These are phyloP conservation scores for Aspergillus pseudoglaucus DNA, from an alignment of 2,329 filamentous ascomycete species.

Conservation along the genomic window DNA sequence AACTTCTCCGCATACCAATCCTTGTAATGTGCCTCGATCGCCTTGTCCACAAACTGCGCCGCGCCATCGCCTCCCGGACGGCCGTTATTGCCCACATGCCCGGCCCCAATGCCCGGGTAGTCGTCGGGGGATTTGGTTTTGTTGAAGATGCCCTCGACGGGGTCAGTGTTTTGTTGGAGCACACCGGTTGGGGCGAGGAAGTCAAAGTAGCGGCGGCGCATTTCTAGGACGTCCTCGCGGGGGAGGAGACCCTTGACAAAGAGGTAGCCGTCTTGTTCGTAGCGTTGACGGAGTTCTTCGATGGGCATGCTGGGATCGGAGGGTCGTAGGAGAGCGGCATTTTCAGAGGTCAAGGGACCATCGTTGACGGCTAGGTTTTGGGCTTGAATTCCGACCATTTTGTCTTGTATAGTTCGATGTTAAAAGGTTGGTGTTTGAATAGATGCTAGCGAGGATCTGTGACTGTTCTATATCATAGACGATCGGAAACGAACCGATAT, in stretches of 20 bases:
- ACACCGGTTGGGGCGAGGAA: constrained; percentile 51
- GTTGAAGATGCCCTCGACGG: constrained; percentile 52
- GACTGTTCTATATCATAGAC: background rate
- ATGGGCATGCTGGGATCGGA: constrained; percentile 42
- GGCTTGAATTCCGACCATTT: constrained; percentile 16
- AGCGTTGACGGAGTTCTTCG: constrained; percentile 43
- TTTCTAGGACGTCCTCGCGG: constrained; percentile 46
- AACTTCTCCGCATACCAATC: constrained; percentile 51
- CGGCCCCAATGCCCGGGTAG: constrained; percentile 51
- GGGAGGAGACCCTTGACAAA: constrained; percentile 52
- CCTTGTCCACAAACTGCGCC: constrained; percentile 43
- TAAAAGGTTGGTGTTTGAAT: background rate
- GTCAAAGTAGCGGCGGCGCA: constrained; percentile 49
- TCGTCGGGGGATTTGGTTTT: constrained; percentile 34
- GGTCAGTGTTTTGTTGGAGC: constrained; percentile 46
- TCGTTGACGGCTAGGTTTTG: constrained; percentile 39
- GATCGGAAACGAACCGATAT: background rate
- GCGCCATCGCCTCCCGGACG: constrained; percentile 41
- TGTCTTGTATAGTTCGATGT: constrained; percentile 1
- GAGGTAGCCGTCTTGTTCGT: constrained; percentile 48
- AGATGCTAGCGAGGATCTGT: background rate
- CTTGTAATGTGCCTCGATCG: constrained; percentile 49
- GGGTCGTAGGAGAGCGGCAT: constrained; percentile 37
- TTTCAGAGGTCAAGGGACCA: constrained; percentile 40
- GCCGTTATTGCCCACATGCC: constrained; percentile 40